A percentile compares a stretch with the other conserved stretches of the same genome.
Evolutionary conservation across 2,329 filamentous ascomycete genomes (phyloP).

Genomic region (Aspergillus viridinutans): DNA sequence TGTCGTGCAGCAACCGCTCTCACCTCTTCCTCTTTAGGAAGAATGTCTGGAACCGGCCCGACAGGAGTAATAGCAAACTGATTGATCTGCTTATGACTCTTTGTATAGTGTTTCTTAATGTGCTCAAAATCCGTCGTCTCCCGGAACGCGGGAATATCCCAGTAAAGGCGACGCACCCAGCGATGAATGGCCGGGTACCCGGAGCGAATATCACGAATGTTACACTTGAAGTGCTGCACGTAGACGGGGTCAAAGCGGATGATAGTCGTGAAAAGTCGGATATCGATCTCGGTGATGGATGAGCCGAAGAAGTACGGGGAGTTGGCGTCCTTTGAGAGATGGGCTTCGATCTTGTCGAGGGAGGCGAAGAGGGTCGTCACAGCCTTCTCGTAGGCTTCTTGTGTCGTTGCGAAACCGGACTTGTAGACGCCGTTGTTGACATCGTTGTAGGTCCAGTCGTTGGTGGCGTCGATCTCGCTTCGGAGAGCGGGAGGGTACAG

Average conservation of each 20-base stretch:
- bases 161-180: constrained; percentile 83
- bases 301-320: constrained; percentile 70
- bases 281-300: constrained; percentile 73
- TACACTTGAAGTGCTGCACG: constrained; percentile 79
- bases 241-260: constrained; percentile 73
- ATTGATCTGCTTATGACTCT: constrained; percentile 63
- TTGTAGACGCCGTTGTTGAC: constrained; percentile 52
- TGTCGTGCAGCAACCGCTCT: constrained; percentile 17
- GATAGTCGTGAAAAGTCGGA: constrained; percentile 70
- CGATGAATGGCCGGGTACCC: constrained; percentile 77
- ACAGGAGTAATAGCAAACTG: constrained; percentile 71
- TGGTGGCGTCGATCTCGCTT: constrained; percentile 67
- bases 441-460: constrained; percentile 73
- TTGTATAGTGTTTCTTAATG: constrained; percentile 78
- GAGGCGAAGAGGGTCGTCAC: constrained; percentile 68
- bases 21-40: constrained; percentile 76
- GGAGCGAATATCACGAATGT: constrained; percentile 75
- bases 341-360: constrained; percentile 70
- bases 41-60: constrained; percentile 77
- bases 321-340: constrained; percentile 50
- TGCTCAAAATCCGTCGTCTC: constrained; percentile 89
- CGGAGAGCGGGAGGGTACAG: constrained; percentile 65
- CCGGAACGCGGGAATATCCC: constrained; percentile 71
- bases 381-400: constrained; percentile 75
- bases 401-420: constrained; percentile 76